Evolutionary conservation across 2,329 filamentous ascomycete species (phyloP), one percentile per base, ranked within the genome.

Genomic region (Podosphaera xanthii): DNA sequence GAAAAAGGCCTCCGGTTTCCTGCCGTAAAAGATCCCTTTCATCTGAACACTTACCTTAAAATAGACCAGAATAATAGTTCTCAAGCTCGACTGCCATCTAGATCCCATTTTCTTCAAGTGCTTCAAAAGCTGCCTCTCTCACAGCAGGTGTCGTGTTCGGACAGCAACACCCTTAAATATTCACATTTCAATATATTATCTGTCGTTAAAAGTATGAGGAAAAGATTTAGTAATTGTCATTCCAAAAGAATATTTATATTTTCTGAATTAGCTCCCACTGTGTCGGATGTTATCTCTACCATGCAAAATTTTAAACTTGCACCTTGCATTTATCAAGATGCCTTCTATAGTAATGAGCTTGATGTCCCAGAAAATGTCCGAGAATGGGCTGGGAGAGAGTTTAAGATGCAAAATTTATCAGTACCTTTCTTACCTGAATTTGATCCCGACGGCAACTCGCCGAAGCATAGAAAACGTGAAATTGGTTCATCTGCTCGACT

Each of bases 311-410:
- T 75, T 60, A 76, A 76, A 10, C 71, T 82, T 7, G 84, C 86
- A 0, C 75, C 83, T 60, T 77, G 86, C 12, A 77, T 96, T 56
- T 94, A 95, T 63, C 86, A 89, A 69, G 83, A 89, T 67, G 83
- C 90, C 0, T 90, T 84, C 66, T 97, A 95, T 68, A 86, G 89
- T 64, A 77, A 86, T 35, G 87, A 94, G 62, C 77, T 76, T 57
- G 92, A 97, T 70, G 85, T 96, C 0, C 89, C 90, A 10, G 77
- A 83, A 46, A 79, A 84, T 58, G 71, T 77, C 38, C 77, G 87
- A 58, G 88, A 95, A 70, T 97, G 95, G 71, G 91, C 86, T 5
- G 91, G 91, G 2, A 82, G 82, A 64, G 86, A 94, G 65, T 96
- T 94, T 68, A 84, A 81, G 60, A 72, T 96, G 5, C 78, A 82